Base-by-base conservation (phyloP, 2,329 filamentous ascomycete genomes). In the Scortechinia acanthostroma region DNA sequence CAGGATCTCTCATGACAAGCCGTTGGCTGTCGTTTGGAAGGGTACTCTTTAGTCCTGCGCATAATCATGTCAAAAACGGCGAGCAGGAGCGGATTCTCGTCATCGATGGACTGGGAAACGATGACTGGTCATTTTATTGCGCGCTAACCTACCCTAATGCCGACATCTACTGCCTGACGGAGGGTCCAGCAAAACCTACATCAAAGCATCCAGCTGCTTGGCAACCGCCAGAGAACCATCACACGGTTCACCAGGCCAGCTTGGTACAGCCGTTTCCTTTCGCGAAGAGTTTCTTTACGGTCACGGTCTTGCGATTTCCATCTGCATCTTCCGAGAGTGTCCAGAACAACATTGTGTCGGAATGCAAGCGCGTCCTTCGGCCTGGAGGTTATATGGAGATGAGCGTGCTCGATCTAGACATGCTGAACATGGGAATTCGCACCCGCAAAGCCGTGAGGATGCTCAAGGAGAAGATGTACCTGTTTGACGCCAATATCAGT, bases 61-160 rank as follows among this genome's bases (percentile, higher is more conserved):
- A 71, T 49, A 65, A 64, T 22, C 67, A 68, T 43, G 59, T 71
- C 22, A 60, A 63, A 33, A 50, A 56, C 4, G 56, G 58, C 19
- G 58, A 62, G 4, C 62, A 67, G 44, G 61, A 64, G 19, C 61
- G 66, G 37, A 67, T 72, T 17, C 59, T 73, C 23, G 66, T 73
- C 20, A 63, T 73, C 42, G 69, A 73, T 49, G 69, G 69, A 13
- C 56, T 73, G 16, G 69, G 68, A n/a, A 71, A 71, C 45, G 68
- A 71, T 45, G 69, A 73, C 47, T 73, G 69, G 69, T 72, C 69
- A 5, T 71, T 70, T 50, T 72, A 73, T 50, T 72, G 69, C 51
- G 66, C 69, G 14, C 55, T 72, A 43, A 70, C 68, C 2, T 72
- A 72, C 45, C 64, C 66, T 4, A 59, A 61, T 46, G 66, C 67